Base-by-base conservation (phyloP, 495 filamentous ascomycete species). In the Aspergillus taichungensis region DNA sequence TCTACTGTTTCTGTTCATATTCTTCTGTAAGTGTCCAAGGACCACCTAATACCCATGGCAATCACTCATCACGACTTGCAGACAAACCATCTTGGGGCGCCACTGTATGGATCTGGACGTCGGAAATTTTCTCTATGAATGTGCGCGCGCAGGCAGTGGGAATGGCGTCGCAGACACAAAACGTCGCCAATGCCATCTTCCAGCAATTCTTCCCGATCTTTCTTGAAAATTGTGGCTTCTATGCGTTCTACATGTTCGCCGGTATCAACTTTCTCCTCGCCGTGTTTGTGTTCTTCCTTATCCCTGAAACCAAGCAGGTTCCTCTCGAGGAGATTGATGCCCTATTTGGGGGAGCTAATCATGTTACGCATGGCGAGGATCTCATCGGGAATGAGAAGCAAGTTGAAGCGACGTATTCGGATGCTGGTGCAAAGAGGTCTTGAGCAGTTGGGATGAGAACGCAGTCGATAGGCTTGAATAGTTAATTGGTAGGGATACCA, bases 221-320 rank as follows among this genome's bases (percentile, higher is more conserved):
- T 65, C 67, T 79, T 24, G 60, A 72, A 27, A 74, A 79, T 55
- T 59, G 64, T 33, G 77, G 77, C 14, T 73, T 80, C 53, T 72
- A 69, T 46, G 67, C 68, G 0, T 75, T 74, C 49, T 73, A 73
- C 55, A 63, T 76, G 54, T 73, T 75, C 46, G 71, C 67, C 0
- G 68, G 69, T 8, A 70, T 75, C 38, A 80, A 82, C 50, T 60
- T 77, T 47, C 44, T 78, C n/a, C 67, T 80, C 18, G 80, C 80
- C 1, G 65, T 69, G n/a, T 90, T 88, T 48, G 75, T 87, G 34
- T 87, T 67, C 68, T 85, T 84, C 66, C 80, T 82, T 45, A 76
- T 88, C 30, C 84, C 83, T 0, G 83, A 87, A 68, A 87, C 83
- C 2, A 87, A 86, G 67, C 62, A 82, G 34, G 67, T 86, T 12